Conservation (phyloP, 2,329 filamentous ascomycete genomes). For the Graphium sp. region DNA sequence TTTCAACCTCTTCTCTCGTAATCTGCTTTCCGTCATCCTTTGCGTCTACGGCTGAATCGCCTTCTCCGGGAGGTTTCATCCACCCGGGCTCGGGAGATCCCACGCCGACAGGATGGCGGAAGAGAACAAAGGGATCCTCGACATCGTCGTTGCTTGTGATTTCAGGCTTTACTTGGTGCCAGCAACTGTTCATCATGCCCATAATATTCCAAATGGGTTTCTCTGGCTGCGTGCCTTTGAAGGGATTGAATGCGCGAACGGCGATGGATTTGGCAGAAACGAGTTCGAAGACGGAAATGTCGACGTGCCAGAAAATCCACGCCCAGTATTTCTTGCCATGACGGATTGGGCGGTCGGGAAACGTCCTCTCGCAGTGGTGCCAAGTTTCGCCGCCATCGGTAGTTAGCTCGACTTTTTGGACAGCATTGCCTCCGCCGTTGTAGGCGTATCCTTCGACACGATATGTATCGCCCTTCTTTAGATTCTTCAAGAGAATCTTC, state of each 20-base stretch:
- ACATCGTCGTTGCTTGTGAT: slow-evolving; percentile 14
- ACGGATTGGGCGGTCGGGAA: slow-evolving; percentile 27
- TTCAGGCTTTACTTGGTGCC: slow-evolving; percentile 25
- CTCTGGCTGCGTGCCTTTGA: slow-evolving; percentile 31
- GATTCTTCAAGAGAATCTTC: slow-evolving; percentile 18
- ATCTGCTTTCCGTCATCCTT: slow-evolving; percentile 28
- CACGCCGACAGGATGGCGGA: slow-evolving; percentile 27
- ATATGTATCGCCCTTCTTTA: slow-evolving; percentile 20
- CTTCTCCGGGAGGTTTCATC: slow-evolving; percentile 29
- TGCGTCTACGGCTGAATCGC: no score
- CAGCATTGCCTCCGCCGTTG: slow-evolving; percentile 28
- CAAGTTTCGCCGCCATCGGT: slow-evolving; percentile 27
- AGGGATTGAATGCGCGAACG: slow-evolving; percentile 28
- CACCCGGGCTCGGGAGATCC: slow-evolving; percentile 25
- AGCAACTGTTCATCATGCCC: slow-evolving; percentile 38
- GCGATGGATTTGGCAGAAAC: slow-evolving; percentile 21
- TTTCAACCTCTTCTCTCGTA: slow-evolving; percentile 34
- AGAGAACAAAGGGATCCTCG: slow-evolving; percentile 17
- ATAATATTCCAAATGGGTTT: slow-evolving; percentile 27
- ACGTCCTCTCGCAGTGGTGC: slow-evolving; percentile 14
- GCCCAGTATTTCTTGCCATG: slow-evolving; percentile 37
- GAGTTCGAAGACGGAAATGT: slow-evolving; percentile 24
- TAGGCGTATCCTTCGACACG: slow-evolving; percentile 29
- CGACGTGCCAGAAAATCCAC: slow-evolving; percentile 34
- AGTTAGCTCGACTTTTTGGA: slow-evolving; percentile 29